Evolutionary conservation across 768 basidiomycete species (phyloP), one percentile per base, ranked within the genome.

Genomic region (Lanmaoa pseudosensibilis): DNA sequence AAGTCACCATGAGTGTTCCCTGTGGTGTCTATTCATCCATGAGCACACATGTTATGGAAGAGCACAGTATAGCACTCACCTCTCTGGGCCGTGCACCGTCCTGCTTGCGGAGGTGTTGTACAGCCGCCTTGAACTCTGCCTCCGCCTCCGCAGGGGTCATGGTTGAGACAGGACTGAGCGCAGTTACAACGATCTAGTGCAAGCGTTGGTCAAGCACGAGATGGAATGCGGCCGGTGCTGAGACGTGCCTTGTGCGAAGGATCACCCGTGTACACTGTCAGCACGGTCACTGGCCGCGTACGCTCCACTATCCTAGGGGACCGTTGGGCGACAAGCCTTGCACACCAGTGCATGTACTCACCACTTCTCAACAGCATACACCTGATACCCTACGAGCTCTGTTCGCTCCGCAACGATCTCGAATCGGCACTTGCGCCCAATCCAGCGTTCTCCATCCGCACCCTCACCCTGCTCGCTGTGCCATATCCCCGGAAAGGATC

Each of bases 351-450:
- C 19, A 16, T 12, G 52, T n/a, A 73, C 55, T 65, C 59, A 84
- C 90, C 91, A 93, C 70, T 88, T 88, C 76, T 93, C 88, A 10
- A 94, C 92, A 0, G 90, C 91, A 67, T 92, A 94, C 54, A 93
- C 78, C 73, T 92, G 91, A 72, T 85, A 91, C 1, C 86, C 86
- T 19, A 76, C 58, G 47, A 73, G 65, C 44, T 83, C 73, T 45
- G 85, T 62, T 18, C 73, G 70, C 34, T 81, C 77, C 37, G 79
- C 74, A 9, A 77, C 77, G 53, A 83, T 70, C 63, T 80, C 78
- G 58, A 86, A 83, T 47, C 72, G 75, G 46, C 75, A 74, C 19
- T 77, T 75, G 11, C 73, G 65, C 1, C 77, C 78, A 18, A 83
- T 70, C 81, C 82, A 83, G 34, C 68, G 67, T 41, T 73, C 69